Evolutionary conservation across 768 basidiomycete species (phyloP).

Genomic region (Kwoniella shandongensis): DNA sequence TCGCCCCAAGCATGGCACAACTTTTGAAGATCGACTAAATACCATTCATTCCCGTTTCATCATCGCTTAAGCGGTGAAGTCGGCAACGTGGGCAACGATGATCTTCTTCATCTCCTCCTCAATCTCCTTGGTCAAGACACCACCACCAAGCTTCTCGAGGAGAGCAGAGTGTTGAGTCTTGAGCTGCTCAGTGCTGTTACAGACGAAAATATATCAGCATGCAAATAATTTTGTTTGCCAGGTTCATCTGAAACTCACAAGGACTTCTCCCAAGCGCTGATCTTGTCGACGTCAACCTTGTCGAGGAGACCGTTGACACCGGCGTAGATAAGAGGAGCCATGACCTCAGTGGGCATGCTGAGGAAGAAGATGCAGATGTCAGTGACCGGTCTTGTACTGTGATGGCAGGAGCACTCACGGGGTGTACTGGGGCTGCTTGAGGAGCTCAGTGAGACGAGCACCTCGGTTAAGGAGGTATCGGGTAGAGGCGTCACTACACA

Average conservation of each 20-base stretch:
- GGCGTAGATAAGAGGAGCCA: slow-evolving; percentile 98
- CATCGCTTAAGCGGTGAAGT: slow-evolving; percentile 45
- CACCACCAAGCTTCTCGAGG: slow-evolving; percentile 79
- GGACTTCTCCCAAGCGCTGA: slow-evolving; percentile 58
- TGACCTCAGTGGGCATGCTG: slow-evolving; percentile 91
- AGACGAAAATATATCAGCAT: neutral
- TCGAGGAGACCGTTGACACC: slow-evolving; percentile 99
- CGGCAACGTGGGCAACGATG: slow-evolving; percentile 50
- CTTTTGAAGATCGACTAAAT: neutral
- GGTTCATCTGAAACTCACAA: slow-evolving; percentile 65
- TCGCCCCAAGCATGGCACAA: neutral
- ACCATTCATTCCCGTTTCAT: neutral
- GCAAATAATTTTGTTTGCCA: neutral
- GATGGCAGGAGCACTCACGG: slow-evolving; percentile 21
- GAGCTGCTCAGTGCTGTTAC: slow-evolving; percentile 69
- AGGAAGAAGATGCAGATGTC: neutral
- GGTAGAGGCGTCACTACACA: slow-evolving; percentile 77
- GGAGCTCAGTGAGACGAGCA: slow-evolving; percentile 90
- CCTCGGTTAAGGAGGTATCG: slow-evolving; percentile 98
- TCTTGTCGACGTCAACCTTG: slow-evolving; percentile 89
- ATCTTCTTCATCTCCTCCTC: slow-evolving; percentile 68
- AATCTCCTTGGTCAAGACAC: slow-evolving; percentile 78
- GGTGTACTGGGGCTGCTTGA: slow-evolving; percentile 91
- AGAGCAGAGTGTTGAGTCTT: slow-evolving; percentile 69
- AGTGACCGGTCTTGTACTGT: neutral